Evolutionary conservation across 164 flowering plant genomes (phyloP).

Genomic region (Chimonanthus salicifolius): DNA sequence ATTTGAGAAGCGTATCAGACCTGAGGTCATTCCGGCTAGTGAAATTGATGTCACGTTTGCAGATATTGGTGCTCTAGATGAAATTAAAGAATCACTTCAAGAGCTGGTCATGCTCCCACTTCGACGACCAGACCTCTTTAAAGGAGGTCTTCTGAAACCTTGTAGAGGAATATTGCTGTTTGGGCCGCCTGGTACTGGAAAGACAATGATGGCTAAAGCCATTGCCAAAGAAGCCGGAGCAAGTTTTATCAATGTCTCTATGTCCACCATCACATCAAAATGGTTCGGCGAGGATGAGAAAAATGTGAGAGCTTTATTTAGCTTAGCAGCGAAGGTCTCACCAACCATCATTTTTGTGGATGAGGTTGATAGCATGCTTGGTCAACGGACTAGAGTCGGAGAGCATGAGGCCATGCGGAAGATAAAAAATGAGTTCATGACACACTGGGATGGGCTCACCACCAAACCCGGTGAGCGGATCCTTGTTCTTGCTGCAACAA

Average conservation of each 20-base stretch:
- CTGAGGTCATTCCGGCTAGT: constrained; percentile 87
- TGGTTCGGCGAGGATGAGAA: constrained; percentile 99
- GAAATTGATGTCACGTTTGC: constrained; percentile 81
- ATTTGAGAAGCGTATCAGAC: constrained; percentile 91
- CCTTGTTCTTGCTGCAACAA: constrained; percentile 95
- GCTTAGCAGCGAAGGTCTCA: constrained; percentile 88
- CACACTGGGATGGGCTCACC: constrained; percentile 94
- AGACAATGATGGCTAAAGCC: constrained; percentile 97
- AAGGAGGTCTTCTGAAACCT: constrained; percentile 89
- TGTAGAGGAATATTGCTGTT: constrained; percentile 89
- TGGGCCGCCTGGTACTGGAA: constrained; percentile 98
- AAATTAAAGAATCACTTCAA: constrained; percentile 91
- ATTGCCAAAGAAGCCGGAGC: constrained; percentile 97
- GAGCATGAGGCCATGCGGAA: constrained; percentile 98
- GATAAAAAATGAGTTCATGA: constrained; percentile 96
- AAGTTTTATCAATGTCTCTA: constrained; percentile 94
- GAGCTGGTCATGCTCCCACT: constrained; percentile 97
- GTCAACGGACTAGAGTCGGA: constrained; percentile 78
- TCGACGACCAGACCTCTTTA: constrained; percentile 86
- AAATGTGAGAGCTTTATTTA: constrained; percentile 87
- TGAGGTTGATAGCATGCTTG: constrained; percentile 98
- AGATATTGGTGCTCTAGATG: constrained; percentile 88
- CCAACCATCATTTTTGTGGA: constrained; percentile 95
- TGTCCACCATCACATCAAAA: constrained; percentile 95
- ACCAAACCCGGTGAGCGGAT: constrained; percentile 75